A percentile compares a stretch with the other conserved stretches of the same genome.
These are phyloP conservation scores for Caloboletus inedulis DNA, from an alignment of 1,284 basidiomycete genomes.

Conservation along the genomic window DNA sequence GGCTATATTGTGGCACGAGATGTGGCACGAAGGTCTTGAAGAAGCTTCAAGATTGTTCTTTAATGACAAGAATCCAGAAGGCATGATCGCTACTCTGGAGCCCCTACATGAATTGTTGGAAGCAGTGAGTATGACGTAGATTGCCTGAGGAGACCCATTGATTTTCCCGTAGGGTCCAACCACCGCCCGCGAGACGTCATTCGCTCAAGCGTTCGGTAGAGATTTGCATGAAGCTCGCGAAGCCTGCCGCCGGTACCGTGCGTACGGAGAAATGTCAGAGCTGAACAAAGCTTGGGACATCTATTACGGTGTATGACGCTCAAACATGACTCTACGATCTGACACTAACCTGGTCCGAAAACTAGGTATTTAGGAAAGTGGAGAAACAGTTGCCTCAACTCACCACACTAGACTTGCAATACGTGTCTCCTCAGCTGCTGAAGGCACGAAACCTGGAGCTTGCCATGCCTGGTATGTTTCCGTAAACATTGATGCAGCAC, in stretches of 20 bases:
- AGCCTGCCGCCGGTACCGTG: constrained; percentile 83
- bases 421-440: constrained; percentile 92
- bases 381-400: constrained; percentile 91
- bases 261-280: constrained; percentile 86
- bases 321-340: background rate
- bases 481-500: background rate
- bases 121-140: constrained; percentile 52
- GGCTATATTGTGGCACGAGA: constrained; percentile 98
- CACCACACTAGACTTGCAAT: constrained; percentile 93
- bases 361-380: constrained; percentile 93
- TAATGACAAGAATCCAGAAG: constrained; percentile 98
- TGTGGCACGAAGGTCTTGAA: constrained; percentile 99
- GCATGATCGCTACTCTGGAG: constrained; percentile 94
- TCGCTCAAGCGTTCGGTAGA: constrained; percentile 91
- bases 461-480: constrained; percentile 80
- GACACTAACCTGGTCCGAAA: constrained; percentile 9
- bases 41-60: constrained; percentile 97
- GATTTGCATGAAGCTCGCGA: constrained; percentile 95
- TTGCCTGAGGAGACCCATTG: background rate
- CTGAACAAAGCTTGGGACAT: constrained; percentile 99
- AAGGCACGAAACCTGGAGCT: constrained; percentile 89
- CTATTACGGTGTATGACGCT: constrained; percentile 74
- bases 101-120: constrained; percentile 95
- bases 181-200: constrained; percentile 94
- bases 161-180: constrained; percentile 69